phyloP scores from a whole-genome alignment of 164 flowering plant species.

The Kalanchoe fedtschenkoi region DNA sequence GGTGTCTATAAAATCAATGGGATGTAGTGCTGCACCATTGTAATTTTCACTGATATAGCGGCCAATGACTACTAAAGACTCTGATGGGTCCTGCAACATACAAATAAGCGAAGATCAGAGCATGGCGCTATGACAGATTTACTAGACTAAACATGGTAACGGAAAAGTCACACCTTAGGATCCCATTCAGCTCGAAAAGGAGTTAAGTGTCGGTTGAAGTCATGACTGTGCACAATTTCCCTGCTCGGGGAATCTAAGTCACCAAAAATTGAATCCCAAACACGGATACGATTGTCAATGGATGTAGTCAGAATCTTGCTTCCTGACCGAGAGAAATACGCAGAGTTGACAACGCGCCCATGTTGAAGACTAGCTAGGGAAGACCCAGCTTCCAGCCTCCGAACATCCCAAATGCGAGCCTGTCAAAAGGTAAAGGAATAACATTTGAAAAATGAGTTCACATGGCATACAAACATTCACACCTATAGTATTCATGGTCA shows the following conservation, averaged over 20 bases:
- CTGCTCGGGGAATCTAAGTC: slow-evolving; percentile 75
- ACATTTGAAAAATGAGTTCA: too few species aligned
- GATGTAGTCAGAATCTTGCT: slow-evolving; percentile 78
- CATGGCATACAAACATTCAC: not conserved
- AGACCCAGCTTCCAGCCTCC: slow-evolving; percentile 51
- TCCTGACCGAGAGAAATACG: slow-evolving; percentile 74
- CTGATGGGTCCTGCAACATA: slow-evolving; percentile 66
- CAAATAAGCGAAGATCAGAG: not conserved
- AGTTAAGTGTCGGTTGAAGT: slow-evolving; percentile 80
- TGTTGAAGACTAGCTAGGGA: slow-evolving; percentile 52
- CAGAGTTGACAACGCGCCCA: slow-evolving; percentile 80
- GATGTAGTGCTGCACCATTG: slow-evolving; percentile 84
- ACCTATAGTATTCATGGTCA: not conserved
- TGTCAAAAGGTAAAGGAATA: slow-evolving; percentile 7
- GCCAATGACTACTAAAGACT: slow-evolving; percentile 85
- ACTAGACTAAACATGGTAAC: not conserved
- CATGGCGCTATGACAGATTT: not conserved
- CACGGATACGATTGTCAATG: slow-evolving; percentile 75
- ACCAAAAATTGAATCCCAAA: slow-evolving; percentile 85
- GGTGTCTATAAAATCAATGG: slow-evolving; percentile 83
- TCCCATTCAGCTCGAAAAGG: slow-evolving; percentile 97
- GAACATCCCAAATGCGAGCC: slow-evolving; percentile 94
- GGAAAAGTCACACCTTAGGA: slow-evolving; percentile 54
- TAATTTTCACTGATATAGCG: slow-evolving; percentile 94
- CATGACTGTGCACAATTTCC: slow-evolving; percentile 91